A percentile compares a stretch with the other conserved stretches of the same genome.
phyloP scores from a whole-genome alignment of 2,329 filamentous ascomycete species.

The Scopulariopsis brevicaulis region DNA sequence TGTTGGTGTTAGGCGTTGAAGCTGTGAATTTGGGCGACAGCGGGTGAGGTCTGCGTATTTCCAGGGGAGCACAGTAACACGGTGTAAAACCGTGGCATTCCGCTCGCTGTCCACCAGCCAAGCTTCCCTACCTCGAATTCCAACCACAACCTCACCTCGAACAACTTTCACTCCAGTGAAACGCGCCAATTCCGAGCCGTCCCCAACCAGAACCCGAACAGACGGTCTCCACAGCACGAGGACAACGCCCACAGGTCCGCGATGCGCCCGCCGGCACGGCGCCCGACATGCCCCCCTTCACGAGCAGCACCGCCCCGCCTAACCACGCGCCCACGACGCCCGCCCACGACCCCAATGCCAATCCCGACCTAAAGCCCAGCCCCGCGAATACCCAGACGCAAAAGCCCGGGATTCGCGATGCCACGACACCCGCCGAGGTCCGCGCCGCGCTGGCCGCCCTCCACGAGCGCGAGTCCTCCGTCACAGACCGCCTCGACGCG shows the following conservation, averaged over 20 bases:
- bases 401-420: conserved; percentile 46
- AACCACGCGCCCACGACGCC: conserved; percentile 23
- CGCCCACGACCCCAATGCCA: conserved; percentile 4
- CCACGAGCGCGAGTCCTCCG: conserved; percentile 61
- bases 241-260: conserved; percentile 16
- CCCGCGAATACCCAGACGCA: conserved; percentile 8
- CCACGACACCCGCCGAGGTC: conserved; percentile 67
- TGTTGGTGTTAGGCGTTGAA: no score
- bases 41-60: neutral
- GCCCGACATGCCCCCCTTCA: conserved; percentile 33
- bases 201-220: neutral
- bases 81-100: neutral
- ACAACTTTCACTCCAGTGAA: neutral
- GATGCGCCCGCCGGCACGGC: conserved; percentile 28
- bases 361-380: conserved; percentile 6
- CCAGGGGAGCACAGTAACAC: neutral
- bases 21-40: neutral
- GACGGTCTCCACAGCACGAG: neutral
- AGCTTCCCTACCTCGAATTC: neutral
- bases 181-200: neutral
- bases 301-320: conserved; percentile 16
- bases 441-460: conserved; percentile 65
- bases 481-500: conserved; percentile 63
- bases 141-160: neutral
- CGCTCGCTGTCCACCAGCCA: neutral